These are phyloP conservation scores for Zancudomyces culisetae DNA, from an alignment of 371 early-diverging fungal species.

Conservation along the genomic window DNA sequence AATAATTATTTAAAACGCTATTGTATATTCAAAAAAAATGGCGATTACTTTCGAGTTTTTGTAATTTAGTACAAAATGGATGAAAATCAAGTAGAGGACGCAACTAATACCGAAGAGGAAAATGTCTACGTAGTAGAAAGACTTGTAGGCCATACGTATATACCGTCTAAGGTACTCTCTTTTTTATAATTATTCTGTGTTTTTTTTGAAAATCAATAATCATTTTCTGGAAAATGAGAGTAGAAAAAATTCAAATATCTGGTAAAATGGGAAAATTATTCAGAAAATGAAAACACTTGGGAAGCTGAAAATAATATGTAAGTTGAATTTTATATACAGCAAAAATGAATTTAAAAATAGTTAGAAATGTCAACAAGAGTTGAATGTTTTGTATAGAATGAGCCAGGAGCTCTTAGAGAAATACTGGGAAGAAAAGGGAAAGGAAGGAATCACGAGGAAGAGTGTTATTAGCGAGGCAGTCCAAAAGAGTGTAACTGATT, in stretches of 20 bases:
- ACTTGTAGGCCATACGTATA: not conserved
- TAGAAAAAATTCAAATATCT: constrained; percentile 7
- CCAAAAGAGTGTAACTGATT: too few relatives aligned
- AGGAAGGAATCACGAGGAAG: not conserved
- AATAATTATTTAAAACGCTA: too few relatives aligned
- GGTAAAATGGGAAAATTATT: constrained; percentile 23
- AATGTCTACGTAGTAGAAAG: constrained; percentile 1
- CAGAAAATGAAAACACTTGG: constrained; percentile 22
- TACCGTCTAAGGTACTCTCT: not conserved
- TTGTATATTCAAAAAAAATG: too few relatives aligned
- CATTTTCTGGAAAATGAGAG: not conserved
- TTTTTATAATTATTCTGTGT: not conserved
- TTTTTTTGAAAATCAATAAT: not conserved
- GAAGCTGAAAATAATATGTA: constrained; percentile 20
- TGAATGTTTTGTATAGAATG: too few relatives aligned
- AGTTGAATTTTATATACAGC: too few relatives aligned
- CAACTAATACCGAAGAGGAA: not conserved
- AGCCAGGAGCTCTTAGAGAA: constrained; percentile 10
- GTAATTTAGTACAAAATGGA: too few relatives aligned
- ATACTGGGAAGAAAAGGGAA: constrained; percentile 13
- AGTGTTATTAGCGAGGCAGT: not conserved
- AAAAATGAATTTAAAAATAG: constrained; percentile 4
- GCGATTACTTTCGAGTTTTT: too few relatives aligned
- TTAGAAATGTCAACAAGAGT: too few relatives aligned
- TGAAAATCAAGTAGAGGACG: not conserved